Evolutionary conservation across 176 grass and related monocot species (phyloP).

Genomic region (Zoysia japonica): DNA sequence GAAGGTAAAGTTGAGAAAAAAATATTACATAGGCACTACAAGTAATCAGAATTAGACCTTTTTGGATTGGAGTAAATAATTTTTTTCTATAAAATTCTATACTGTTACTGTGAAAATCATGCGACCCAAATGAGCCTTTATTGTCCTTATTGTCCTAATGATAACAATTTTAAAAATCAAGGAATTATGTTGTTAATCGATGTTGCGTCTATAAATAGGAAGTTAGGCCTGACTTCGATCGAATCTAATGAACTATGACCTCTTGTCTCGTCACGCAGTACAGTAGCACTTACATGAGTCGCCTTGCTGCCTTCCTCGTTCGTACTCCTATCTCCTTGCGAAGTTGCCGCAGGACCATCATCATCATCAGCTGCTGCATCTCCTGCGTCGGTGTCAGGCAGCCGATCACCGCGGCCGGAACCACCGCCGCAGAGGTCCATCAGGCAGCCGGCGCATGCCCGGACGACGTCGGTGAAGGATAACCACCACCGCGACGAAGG

Average conservation of each 20-base stretch:
- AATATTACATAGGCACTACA: too few relatives aligned
- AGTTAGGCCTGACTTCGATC: background rate
- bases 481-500: background rate
- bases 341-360: too few relatives aligned
- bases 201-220: background rate
- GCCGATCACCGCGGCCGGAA: background rate
- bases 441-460: conserved; percentile 5
- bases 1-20: too few relatives aligned
- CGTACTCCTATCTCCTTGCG: background rate
- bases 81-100: too few relatives aligned
- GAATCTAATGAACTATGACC: too few relatives aligned
- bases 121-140: too few relatives aligned
- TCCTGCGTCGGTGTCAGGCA: background rate
- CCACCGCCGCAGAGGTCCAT: background rate
- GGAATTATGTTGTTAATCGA: too few relatives aligned
- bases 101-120: too few relatives aligned
- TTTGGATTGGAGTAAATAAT: too few relatives aligned
- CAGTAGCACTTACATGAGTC: conserved; percentile 5
- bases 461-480: background rate
- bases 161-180: too few relatives aligned
- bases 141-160: too few relatives aligned
- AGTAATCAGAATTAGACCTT: too few relatives aligned
- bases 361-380: background rate
- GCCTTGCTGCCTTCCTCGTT: background rate
- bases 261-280: background rate